Percentiles rank a stretch among this genome's conserved stretches.
Evolutionary conservation across 2,329 filamentous ascomycete species (phyloP).

Genomic region (Stemphylium vesicarium): DNA sequence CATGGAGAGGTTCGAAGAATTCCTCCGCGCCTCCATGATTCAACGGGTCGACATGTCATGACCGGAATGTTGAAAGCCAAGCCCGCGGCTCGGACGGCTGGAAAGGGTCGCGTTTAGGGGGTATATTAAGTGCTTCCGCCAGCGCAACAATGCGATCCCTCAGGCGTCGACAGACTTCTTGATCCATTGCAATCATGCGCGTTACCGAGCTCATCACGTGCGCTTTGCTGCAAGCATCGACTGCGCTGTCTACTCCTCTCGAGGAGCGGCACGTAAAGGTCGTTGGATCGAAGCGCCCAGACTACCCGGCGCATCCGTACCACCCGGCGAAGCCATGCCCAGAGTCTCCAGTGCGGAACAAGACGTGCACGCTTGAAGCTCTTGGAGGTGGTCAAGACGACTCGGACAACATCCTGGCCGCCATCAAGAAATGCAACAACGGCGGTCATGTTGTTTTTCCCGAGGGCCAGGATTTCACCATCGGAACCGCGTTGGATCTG

Average conservation of each 20-base stretch:
- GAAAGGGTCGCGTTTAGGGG: constrained; percentile 11
- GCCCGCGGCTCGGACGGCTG: constrained; percentile 13
- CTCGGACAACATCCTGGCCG: constrained; percentile 59
- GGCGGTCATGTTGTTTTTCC: constrained; percentile 68
- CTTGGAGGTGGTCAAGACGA: constrained; percentile 56
- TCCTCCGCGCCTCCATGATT: constrained; percentile 22
- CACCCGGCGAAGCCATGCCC: constrained; percentile 45
- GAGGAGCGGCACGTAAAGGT: constrained; percentile 19
- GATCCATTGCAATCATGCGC: constrained; percentile 28
- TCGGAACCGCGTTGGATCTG: constrained; percentile 69
- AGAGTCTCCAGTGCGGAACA: constrained; percentile 43
- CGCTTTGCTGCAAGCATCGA: constrained; percentile 36
- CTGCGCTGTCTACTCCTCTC: constrained; percentile 23
- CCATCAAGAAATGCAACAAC: constrained; percentile 66
- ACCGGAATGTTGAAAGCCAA: constrained; percentile 4
- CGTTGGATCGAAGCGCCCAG: constrained; percentile 38
- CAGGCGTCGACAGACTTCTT: not conserved
- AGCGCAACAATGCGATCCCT: not conserved
- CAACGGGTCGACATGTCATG: constrained; percentile 2
- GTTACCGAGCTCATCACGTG: constrained; percentile 30
- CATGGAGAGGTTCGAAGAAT: constrained; percentile 19
- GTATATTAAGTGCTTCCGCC: constrained; percentile 22
- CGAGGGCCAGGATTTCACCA: constrained; percentile 62
- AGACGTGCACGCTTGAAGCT: constrained; percentile 49
- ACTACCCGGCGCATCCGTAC: constrained; percentile 44